Conservation (phyloP, 805 yeast genomes). For the Priceomyces melissophilus region DNA sequence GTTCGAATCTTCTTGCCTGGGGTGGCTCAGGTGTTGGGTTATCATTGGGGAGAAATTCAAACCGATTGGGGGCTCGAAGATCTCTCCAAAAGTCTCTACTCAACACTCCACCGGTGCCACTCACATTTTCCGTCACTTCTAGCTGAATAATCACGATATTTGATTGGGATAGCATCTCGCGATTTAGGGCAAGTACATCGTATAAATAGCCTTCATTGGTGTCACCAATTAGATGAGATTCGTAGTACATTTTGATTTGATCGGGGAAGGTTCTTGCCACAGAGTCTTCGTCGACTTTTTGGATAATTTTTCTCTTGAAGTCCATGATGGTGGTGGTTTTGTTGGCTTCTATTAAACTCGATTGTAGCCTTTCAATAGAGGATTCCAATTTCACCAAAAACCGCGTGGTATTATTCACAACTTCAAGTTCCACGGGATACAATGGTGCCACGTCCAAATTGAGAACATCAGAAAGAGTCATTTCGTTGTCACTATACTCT, state of each 20-base stretch:
- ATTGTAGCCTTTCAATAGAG: slow-evolving; percentile 12
- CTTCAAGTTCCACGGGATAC: slow-evolving; percentile 11
- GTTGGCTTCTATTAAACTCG: slow-evolving; percentile 20
- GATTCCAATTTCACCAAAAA: slow-evolving; percentile 17
- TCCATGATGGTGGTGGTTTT: slow-evolving; percentile 16
- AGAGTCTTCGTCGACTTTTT: slow-evolving; percentile 16
- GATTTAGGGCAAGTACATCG: slow-evolving; percentile 10
- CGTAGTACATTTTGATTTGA: slow-evolving; percentile 17
- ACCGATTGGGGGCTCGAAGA: slow-evolving; percentile 15
- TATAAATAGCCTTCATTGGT: slow-evolving; percentile 6
- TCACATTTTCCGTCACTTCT: slow-evolving; percentile 11
- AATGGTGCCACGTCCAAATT: slow-evolving; percentile 28
- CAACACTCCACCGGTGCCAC: slow-evolving; percentile 22
- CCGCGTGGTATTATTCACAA: slow-evolving; percentile 1
- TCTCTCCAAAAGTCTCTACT: slow-evolving; percentile 25
- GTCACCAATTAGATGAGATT: slow-evolving; percentile 4
- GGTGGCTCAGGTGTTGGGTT: background rate
- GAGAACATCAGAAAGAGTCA: slow-evolving; percentile 11
- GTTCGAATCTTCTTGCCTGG: slow-evolving; percentile 11
- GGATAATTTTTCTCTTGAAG: slow-evolving; percentile 17
- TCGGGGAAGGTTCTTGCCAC: slow-evolving; percentile 26
- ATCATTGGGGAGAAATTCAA: slow-evolving; percentile 18
- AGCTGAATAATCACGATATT: slow-evolving; percentile 14
- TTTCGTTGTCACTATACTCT: slow-evolving; percentile 5
- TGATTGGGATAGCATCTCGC: slow-evolving; percentile 4